Evolutionary conservation across 305 asterid genomes (phyloP), one percentile per base, ranked within the genome.

Genomic region (Fraxinus floribunda): DNA sequence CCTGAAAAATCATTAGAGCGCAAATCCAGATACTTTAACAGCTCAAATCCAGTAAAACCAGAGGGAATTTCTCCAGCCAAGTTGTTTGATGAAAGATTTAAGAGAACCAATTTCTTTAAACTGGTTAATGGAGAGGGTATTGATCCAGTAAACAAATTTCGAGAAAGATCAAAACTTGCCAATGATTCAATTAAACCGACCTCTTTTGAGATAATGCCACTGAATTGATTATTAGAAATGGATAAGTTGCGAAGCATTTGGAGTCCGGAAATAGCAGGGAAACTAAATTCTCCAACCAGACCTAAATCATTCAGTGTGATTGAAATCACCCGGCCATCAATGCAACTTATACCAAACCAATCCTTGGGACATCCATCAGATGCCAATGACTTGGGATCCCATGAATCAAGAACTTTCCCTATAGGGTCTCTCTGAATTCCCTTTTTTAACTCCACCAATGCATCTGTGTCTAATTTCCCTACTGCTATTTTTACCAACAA

Each of bases 361-460:
- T 90, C 79, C 83, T 78, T 83, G n/a, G 98, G 97, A 83, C 98
- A 94, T 5, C 94, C 95, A 88, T 92, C 88, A 78, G 94, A 83
- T 79, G 90, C 87, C 74, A 93, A 77, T 55, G 97, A 93, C 35
- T 88, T 88, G 5, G 97, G 87, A 90, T 92, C 95, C 98, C 98
- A 94, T 70, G 98, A 91, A 88, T 52, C 88, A 83, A 90, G 90
- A 87, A 88, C 86, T 78, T 89, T 80, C 71, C 86, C 88, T 20
- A 88, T 87, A 86, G 89, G 86, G 81, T 89, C 93, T 66, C 35
- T 87, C 86, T 86, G 87, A 87, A 94, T 84, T 22, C 97, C 98
- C 81, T 79, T 94, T 85, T 89, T 94, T 55, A 94, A 82, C 81
- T 87, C 91, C 82, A 93, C 82, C 26, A 94, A 88, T 62, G 94